Percentiles rank a stretch among this genome's conserved stretches.
Evolutionary conservation across 768 basidiomycete species (phyloP).

Genomic region (Agaricus blazei): DNA sequence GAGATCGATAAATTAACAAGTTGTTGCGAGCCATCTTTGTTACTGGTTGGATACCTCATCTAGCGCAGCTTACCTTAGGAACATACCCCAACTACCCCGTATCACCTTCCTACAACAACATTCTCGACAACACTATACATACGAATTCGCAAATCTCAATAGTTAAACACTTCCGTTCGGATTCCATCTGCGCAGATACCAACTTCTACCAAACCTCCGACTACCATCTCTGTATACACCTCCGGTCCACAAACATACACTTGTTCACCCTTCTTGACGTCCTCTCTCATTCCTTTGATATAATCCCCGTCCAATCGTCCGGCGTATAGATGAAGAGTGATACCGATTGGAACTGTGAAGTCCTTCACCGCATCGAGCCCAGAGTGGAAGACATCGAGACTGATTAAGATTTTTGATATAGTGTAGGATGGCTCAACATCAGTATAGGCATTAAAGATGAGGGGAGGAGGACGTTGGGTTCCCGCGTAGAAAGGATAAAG

Average conservation of each 20-base stretch:
- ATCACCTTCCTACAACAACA: no score
- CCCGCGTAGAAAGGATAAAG: slow-evolving; percentile 46
- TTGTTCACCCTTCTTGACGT: slow-evolving; percentile 20
- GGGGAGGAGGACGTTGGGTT: slow-evolving; percentile 45
- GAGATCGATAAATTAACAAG: no score
- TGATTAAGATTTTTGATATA: slow-evolving; percentile 18
- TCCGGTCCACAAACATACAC: slow-evolving; percentile 48
- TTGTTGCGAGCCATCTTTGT: no score
- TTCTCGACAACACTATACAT: no score
- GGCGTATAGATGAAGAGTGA: slow-evolving; percentile 12
- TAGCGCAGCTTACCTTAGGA: no score
- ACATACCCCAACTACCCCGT: no score
- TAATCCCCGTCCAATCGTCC: slow-evolving; percentile 19
- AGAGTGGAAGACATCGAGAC: slow-evolving; percentile 37
- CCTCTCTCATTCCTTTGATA: slow-evolving; percentile 14
- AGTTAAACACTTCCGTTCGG: slow-evolving; percentile 37
- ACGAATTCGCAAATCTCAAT: slow-evolving; percentile 12
- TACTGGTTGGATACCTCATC: no score
- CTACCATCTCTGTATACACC: slow-evolving; percentile 35
- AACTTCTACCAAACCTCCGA: slow-evolving; percentile 26
- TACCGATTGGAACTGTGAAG: slow-evolving; percentile 7
- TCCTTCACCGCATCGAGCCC: slow-evolving; percentile 3
- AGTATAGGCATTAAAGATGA: slow-evolving; percentile 29
- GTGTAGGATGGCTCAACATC: neutral
- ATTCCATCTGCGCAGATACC: slow-evolving; percentile 30